phyloP scores from a whole-genome alignment of 345 rosid species.

The Salix caprea region DNA sequence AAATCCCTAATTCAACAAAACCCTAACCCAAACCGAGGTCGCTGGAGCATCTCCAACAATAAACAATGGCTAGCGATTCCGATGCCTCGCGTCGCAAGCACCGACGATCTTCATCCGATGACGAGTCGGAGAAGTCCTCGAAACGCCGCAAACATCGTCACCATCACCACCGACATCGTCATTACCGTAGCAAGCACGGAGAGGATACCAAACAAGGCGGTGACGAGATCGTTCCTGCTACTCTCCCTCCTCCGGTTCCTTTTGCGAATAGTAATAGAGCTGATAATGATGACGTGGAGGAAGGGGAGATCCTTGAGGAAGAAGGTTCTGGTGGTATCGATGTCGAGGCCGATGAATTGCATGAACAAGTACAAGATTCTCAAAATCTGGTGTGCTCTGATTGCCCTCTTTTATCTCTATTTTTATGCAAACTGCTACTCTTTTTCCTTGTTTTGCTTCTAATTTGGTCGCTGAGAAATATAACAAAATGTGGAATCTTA shows the following conservation, averaged over 20 bases:
- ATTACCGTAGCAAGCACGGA: constrained; percentile 55
- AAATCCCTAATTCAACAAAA: neutral
- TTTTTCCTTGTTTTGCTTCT: constrained; percentile 3
- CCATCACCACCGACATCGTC: constrained; percentile 51
- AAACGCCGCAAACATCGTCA: constrained; percentile 85
- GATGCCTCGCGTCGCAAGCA: constrained; percentile 59
- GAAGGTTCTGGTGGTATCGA: constrained; percentile 23
- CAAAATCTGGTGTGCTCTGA: constrained; percentile 65
- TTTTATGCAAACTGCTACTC: neutral
- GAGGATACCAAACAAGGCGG: constrained; percentile 33
- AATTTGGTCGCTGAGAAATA: constrained; percentile 33
- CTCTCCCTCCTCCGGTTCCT: constrained; percentile 22
- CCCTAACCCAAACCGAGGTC: constrained; percentile 19
- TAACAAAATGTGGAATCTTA: neutral
- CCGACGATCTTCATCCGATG: constrained; percentile 50
- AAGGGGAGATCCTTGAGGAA: constrained; percentile 96
- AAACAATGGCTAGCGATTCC: constrained; percentile 31
- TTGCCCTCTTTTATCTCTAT: constrained; percentile 14
- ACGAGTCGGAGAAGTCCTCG: constrained; percentile 53
- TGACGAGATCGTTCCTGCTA: constrained; percentile 26
- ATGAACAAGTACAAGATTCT: constrained; percentile 18
- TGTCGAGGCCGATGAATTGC: constrained; percentile 31
- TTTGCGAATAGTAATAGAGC: constrained; percentile 11
- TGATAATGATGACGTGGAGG: constrained; percentile 83
- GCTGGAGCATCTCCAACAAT: neutral